Evolutionary conservation across 2,329 filamentous ascomycete genomes (phyloP), one percentile per base, ranked within the genome.

Genomic region (Botryosphaeria dothidea): DNA sequence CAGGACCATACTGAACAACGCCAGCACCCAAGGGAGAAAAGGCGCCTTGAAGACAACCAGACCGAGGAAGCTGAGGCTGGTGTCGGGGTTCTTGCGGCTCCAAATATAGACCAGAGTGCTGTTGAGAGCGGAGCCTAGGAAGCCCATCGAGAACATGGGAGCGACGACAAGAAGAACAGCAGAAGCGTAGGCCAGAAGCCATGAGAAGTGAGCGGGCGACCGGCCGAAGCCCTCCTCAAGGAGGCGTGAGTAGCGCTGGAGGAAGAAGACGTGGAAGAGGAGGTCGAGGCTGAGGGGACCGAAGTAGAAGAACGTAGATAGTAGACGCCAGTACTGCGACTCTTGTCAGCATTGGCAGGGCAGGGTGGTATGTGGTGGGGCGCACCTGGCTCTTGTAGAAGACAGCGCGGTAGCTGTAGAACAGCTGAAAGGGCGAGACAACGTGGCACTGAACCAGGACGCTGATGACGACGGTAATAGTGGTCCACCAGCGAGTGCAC

Each of bases 61-160:
- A 0, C 95, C 95, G 4, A 99, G 81, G 76, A 97, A 83, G 69
- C 92, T 96, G 15, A 99, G 84, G 65, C 92, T 85, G 0, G 93
- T 96, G 68, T 97, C 92, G 0, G 95, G 94, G 75, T 99, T 98
- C 65, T 94, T 89, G 62, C 95, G 87, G 68, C 93, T 95, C 95
- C 95, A 99, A 73, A 99, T 97, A 78, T 99, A 99, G 65, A 98
- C 94, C 67, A 99, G 84, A 5, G 92, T 97, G 57, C 92, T 96
- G 3, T 92, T 96, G 15, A 99, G 85, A 1, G 94, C 92, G 46
- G 93, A 92, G n/a, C 95, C 95, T 11, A 99, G 86, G 77, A 97
- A 99, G 0, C 92, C 92, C 83, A 98, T 92, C 27, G 90, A 93
- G 57, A 97, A 90, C 67, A 97, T 83, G 1, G 94, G 93, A 49